A percentile compares a stretch with the other conserved stretches of the same genome.
Evolutionary conservation across 1,139 yeast species (phyloP).

Genomic region (Blastobotrys elegans): DNA sequence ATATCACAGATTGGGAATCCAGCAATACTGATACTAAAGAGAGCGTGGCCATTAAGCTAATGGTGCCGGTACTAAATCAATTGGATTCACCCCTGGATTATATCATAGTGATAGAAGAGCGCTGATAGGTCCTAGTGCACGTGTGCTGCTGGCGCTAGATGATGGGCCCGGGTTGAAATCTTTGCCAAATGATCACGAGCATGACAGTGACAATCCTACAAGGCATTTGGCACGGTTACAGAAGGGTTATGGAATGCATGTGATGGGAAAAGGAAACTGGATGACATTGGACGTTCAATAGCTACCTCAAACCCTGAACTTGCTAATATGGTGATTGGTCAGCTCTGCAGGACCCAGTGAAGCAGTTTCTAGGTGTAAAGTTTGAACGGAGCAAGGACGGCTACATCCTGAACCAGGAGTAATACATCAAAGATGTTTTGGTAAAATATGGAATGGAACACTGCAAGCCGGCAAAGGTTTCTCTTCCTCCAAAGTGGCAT

Average conservation of each 20-base stretch:
- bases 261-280: neutral
- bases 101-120: neutral
- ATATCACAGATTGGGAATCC: too few species aligned
- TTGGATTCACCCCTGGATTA: neutral
- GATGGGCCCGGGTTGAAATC: conserved; percentile 1
- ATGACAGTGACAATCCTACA: conserved; percentile 9
- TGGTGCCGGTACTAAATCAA: conserved; percentile 3
- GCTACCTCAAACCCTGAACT: neutral
- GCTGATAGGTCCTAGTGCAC: neutral
- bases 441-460: neutral
- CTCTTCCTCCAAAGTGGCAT: neutral
- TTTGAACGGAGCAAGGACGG: neutral
- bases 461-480: neutral
- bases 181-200: conserved; percentile 20
- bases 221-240: conserved; percentile 6
- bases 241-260: neutral
- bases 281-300: neutral
- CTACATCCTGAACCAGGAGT: neutral
- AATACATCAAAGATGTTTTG: neutral
- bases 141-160: neutral
- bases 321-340: neutral
- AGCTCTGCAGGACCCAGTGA: neutral
- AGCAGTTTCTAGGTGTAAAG: neutral
- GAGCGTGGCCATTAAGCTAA: too few species aligned
- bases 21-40: too few species aligned